These are phyloP conservation scores for Linderniella brevidens DNA, from an alignment of 257 asterid genomes.

Conservation along the genomic window DNA sequence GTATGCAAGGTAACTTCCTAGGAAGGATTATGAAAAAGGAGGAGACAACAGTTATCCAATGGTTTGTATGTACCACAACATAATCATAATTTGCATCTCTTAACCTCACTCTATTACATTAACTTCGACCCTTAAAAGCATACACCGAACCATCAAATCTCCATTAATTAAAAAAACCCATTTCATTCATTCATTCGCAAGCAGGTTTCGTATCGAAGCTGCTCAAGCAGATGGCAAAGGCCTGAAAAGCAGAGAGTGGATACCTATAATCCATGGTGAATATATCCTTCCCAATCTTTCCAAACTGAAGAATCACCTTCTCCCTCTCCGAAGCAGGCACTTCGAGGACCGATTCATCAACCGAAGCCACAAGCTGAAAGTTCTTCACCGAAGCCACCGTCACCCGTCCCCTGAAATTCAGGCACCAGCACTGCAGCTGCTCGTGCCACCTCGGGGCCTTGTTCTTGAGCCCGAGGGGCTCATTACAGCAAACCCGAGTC, in stretches of 20 bases:
- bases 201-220: slow-evolving; percentile 94
- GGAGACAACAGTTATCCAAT: too few relatives aligned
- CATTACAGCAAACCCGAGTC: slow-evolving; percentile 7
- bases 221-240: slow-evolving; percentile 91
- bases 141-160: too few relatives aligned
- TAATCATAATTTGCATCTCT: too few relatives aligned
- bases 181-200: slow-evolving; percentile 45
- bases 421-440: slow-evolving; percentile 90
- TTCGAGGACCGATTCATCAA: slow-evolving; percentile 37
- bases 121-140: too few relatives aligned
- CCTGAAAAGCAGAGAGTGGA: slow-evolving; percentile 90
- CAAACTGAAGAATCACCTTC: slow-evolving; percentile 75
- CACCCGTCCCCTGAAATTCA: slow-evolving; percentile 88
- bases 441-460: slow-evolving; percentile 96
- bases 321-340: slow-evolving; percentile 60
- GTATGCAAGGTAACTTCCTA: too few relatives aligned
- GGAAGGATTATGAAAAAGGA: too few relatives aligned
- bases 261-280: slow-evolving; percentile 89
- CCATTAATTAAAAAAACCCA: slow-evolving; percentile 2
- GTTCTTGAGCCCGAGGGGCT: slow-evolving; percentile 56
- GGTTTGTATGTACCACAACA: too few relatives aligned
- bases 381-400: slow-evolving; percentile 89
- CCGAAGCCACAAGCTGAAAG: slow-evolving; percentile 80
- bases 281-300: slow-evolving; percentile 87
- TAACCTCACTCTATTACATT: too few relatives aligned